A percentile compares a stretch with the other conserved stretches of the same genome.
phyloP scores from a whole-genome alignment of 108 stramenopile genomes.

The Skeletonema marinoi region DNA sequence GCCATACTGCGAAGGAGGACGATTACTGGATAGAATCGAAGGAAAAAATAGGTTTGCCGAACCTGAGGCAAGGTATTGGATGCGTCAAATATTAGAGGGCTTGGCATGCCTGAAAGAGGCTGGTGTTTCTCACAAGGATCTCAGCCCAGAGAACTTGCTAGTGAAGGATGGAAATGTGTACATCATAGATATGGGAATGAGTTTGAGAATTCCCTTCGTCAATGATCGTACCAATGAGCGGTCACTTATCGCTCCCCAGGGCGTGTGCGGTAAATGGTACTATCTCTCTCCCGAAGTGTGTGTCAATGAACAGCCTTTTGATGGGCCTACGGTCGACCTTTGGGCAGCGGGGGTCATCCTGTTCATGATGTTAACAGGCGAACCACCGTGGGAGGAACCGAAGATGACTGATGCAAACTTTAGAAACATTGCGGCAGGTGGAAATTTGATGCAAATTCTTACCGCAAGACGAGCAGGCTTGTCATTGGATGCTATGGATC shows the following conservation, averaged over 20 bases:
- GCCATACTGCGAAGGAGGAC: slow-evolving; percentile 66
- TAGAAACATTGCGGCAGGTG: slow-evolving; percentile 56
- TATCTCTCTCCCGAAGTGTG: slow-evolving; percentile 82
- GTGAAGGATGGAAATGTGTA: slow-evolving; percentile 44
- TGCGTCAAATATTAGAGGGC: slow-evolving; percentile 67
- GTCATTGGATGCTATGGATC: slow-evolving; percentile 47
- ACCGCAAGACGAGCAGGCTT: slow-evolving; percentile 48
- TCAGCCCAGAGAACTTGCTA: slow-evolving; percentile 73
- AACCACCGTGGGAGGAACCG: slow-evolving; percentile 66
- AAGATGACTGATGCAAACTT: slow-evolving; percentile 56
- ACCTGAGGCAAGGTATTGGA: slow-evolving; percentile 57
- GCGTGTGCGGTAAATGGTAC: slow-evolving; percentile 76
- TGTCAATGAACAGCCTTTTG: slow-evolving; percentile 55
- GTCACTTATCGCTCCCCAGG: slow-evolving; percentile 56
- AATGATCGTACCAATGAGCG: slow-evolving; percentile 11
- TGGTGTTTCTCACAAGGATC: slow-evolving; percentile 68
- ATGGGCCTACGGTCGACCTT: slow-evolving; percentile 78
- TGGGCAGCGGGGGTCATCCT: slow-evolving; percentile 87
- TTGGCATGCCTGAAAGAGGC: slow-evolving; percentile 41
- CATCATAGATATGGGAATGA: slow-evolving; percentile 84
- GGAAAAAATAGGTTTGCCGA: slow-evolving; percentile 52
- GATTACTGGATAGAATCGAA: slow-evolving; percentile 11
- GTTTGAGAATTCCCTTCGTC: slow-evolving; percentile 55
- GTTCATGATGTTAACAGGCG: slow-evolving; percentile 82
- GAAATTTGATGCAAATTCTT: slow-evolving; percentile 46